Evolutionary conservation across 2,329 filamentous ascomycete species (phyloP).

Genomic region (Penicillium sclerotigenum): DNA sequence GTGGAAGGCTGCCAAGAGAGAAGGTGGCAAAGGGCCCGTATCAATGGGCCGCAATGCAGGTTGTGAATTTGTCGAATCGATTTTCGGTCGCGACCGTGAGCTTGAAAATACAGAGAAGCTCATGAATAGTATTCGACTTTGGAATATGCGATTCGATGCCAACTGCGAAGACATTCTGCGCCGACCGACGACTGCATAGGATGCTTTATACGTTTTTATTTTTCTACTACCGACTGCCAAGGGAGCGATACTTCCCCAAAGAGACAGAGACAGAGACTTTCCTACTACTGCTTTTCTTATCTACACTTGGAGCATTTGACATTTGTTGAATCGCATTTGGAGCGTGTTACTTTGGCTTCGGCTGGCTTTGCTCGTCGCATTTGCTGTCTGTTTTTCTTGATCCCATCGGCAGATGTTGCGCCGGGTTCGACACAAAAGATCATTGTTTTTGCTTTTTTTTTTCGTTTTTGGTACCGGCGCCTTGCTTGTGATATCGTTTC

Average conservation of each 20-base stretch:
- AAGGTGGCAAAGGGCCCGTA: constrained; percentile 59
- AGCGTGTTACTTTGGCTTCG: constrained; percentile 35
- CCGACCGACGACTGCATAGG: constrained; percentile 45
- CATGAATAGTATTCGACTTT: constrained; percentile 83
- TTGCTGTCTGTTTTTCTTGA: constrained; percentile 15
- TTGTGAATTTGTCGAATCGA: constrained; percentile 90
- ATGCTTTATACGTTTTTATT: neutral
- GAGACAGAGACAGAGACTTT: constrained; percentile 16
- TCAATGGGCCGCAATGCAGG: constrained; percentile 89
- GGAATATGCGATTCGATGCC: constrained; percentile 91
- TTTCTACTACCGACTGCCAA: constrained; percentile 2
- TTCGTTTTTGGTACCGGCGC: constrained; percentile 11
- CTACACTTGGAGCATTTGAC: constrained; percentile 20
- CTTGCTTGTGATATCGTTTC: constrained; percentile 21
- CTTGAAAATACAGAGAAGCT: constrained; percentile 86
- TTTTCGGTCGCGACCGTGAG: constrained; percentile 89
- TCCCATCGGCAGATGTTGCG: constrained; percentile 13
- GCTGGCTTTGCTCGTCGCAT: constrained; percentile 29
- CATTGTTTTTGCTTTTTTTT: constrained; percentile 13
- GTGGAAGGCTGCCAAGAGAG: constrained; percentile 79
- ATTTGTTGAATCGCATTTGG: constrained; percentile 34
- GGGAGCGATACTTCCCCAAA: constrained; percentile 8
- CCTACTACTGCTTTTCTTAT: constrained; percentile 5
- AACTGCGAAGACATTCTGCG: constrained; percentile 89
- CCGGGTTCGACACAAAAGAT: constrained; percentile 14